Evolutionary conservation across 179 eudicot species (phyloP).

Genomic region (Beta macrorhiza): DNA sequence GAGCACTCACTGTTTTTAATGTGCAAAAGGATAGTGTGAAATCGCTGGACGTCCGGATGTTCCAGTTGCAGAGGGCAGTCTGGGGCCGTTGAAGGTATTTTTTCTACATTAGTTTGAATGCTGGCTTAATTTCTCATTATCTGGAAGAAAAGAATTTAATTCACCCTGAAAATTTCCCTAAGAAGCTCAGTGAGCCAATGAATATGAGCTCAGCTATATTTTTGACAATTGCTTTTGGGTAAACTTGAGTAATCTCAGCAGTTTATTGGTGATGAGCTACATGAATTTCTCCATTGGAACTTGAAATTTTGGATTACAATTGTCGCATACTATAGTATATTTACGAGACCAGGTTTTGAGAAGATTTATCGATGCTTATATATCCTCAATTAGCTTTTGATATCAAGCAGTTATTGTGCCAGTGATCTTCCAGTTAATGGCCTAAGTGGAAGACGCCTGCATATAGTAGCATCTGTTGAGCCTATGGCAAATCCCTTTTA

Average conservation of each 20-base stretch:
- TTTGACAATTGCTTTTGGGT: neutral
- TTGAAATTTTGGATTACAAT: neutral
- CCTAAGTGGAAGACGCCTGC: neutral
- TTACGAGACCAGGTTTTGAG: neutral
- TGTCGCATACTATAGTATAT: neutral
- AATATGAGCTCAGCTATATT: neutral
- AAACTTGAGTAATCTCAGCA: neutral
- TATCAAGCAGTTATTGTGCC: neutral
- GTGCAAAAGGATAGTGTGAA: conserved; percentile 95
- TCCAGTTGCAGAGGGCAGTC: conserved; percentile 89
- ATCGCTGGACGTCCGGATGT: conserved; percentile 76
- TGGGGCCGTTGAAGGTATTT: conserved; percentile 78
- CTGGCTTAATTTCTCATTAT: neutral
- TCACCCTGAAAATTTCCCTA: neutral
- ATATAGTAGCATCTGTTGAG: neutral
- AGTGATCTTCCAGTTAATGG: neutral
- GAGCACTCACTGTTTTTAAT: conserved; percentile 41
- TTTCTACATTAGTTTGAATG: neutral
- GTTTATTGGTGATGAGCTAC: neutral
- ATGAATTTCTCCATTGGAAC: neutral
- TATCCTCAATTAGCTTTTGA: neutral
- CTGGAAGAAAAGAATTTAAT: neutral
- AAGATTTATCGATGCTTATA: neutral
- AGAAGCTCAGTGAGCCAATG: neutral
- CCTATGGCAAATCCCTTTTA: neutral